phyloP scores from a whole-genome alignment of 176 grass and related monocot species.

The Zizania latifolia region DNA sequence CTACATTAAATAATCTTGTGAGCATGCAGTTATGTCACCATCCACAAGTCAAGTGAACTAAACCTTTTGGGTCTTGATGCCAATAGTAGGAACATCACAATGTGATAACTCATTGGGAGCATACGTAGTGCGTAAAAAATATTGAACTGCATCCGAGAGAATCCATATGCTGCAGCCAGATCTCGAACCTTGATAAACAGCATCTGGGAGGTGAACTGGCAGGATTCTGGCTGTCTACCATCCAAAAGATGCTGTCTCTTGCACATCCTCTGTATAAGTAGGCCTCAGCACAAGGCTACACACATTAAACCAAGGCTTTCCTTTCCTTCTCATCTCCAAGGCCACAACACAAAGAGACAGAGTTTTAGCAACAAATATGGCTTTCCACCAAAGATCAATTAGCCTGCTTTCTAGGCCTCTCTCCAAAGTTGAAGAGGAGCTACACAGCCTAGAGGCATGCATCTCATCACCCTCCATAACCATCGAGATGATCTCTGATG shows the following conservation, averaged over 20 bases:
- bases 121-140: neutral
- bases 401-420: conserved; percentile 26
- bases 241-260: neutral
- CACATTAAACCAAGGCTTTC: neutral
- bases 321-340: neutral
- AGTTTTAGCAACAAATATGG: neutral
- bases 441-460: conserved; percentile 1
- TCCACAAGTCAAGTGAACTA: neutral
- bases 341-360: neutral
- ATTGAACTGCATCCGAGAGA: neutral
- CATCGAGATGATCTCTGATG: neutral
- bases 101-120: neutral
- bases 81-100: neutral
- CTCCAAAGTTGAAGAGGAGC: conserved; percentile 13
- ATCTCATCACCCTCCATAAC: neutral
- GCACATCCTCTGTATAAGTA: neutral
- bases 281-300: neutral
- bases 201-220: neutral
- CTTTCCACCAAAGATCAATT: conserved; percentile 21
- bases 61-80: neutral
- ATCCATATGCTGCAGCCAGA: neutral
- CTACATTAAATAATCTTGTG: neutral
- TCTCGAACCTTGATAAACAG: neutral
- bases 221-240: neutral
- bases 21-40: neutral